phyloP scores from a whole-genome alignment of 2,329 filamentous ascomycete species.

The Clonostachys sp. region DNA sequence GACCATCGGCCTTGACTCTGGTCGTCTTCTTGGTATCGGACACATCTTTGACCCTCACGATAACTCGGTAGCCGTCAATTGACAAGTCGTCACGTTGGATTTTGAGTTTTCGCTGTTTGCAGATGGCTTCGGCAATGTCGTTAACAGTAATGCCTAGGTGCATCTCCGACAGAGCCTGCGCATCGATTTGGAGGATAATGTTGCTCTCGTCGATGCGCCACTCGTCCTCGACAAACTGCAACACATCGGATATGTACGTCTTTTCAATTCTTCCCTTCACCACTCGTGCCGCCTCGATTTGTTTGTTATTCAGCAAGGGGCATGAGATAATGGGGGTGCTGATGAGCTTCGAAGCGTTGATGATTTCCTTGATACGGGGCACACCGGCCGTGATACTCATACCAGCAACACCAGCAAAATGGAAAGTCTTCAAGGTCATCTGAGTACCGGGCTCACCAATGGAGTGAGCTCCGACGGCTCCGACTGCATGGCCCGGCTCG shows the following conservation, averaged over 20 bases:
- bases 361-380: slow-evolving; percentile 99
- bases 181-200: slow-evolving; percentile 78
- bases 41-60: slow-evolving; percentile 62
- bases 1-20: slow-evolving; percentile 40
- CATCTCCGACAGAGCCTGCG: slow-evolving; percentile 71
- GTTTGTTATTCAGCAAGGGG: slow-evolving; percentile 69
- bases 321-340: slow-evolving; percentile 93
- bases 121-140: slow-evolving; percentile 74
- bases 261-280: slow-evolving; percentile 95
- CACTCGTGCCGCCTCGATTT: slow-evolving; percentile 77
- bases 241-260: slow-evolving; percentile 79
- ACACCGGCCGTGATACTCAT: slow-evolving; percentile 99
- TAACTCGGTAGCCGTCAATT: slow-evolving; percentile 58
- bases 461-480: slow-evolving; percentile 92
- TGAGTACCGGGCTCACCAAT: slow-evolving; percentile 98
- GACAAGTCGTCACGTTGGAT: slow-evolving; percentile 62
- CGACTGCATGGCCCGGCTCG: slow-evolving; percentile 92
- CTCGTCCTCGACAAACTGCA: slow-evolving; percentile 79
- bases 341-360: slow-evolving; percentile 93
- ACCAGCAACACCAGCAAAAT: slow-evolving; percentile 98
- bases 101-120: slow-evolving; percentile 79
- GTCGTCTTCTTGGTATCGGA: slow-evolving; percentile 10
- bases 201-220: slow-evolving; percentile 77
- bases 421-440: slow-evolving; percentile 99
- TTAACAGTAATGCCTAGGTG: slow-evolving; percentile 72